These are phyloP conservation scores for Fusarium protoensiforme DNA, from an alignment of 2,329 filamentous ascomycete genomes.

Conservation along the genomic window DNA sequence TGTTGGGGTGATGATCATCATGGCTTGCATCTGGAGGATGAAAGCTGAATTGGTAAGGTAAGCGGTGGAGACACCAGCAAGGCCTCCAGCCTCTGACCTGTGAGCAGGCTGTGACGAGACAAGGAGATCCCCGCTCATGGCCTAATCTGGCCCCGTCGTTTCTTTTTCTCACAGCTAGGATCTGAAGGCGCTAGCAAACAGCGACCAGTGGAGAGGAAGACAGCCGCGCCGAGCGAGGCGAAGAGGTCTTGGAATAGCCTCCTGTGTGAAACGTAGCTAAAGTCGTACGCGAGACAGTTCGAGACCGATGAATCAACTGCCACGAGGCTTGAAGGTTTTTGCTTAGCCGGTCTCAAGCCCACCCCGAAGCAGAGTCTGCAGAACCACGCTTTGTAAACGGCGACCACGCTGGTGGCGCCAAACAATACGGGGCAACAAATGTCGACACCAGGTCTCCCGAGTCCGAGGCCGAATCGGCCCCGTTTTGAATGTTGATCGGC, in stretches of 20 bases:
- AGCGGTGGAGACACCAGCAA: constrained; percentile 4
- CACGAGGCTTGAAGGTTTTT: constrained; percentile 10
- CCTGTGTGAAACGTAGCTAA: constrained; percentile 20
- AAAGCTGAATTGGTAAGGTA: not conserved
- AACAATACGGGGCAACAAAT: not conserved
- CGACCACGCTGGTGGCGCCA: constrained; percentile 3
- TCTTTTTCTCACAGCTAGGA: constrained; percentile 22
- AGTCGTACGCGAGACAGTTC: constrained; percentile 23
- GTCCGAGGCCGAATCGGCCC: constrained; percentile 12
- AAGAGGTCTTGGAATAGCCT: constrained; percentile 13
- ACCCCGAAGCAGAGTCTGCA: constrained; percentile 4
- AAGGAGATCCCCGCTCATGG: constrained; percentile 10
- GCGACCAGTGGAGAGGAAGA: constrained; percentile 7
- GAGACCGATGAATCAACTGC: constrained; percentile 17
- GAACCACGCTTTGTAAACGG: not conserved
- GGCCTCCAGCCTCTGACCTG: not conserved
- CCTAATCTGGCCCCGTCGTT: constrained; percentile 9
- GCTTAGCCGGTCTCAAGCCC: constrained; percentile 6
- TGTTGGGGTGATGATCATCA: not conserved
- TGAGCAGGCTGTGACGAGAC: not conserved
- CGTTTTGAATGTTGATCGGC: constrained; percentile 34
- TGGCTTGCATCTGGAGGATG: not conserved
- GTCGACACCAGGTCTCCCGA: not conserved
- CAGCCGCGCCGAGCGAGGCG: constrained; percentile 34
- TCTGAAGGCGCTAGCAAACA: constrained; percentile 20